Evolutionary conservation across 495 filamentous ascomycete species (phyloP).

Genomic region (Aspergillus cavernicola): DNA sequence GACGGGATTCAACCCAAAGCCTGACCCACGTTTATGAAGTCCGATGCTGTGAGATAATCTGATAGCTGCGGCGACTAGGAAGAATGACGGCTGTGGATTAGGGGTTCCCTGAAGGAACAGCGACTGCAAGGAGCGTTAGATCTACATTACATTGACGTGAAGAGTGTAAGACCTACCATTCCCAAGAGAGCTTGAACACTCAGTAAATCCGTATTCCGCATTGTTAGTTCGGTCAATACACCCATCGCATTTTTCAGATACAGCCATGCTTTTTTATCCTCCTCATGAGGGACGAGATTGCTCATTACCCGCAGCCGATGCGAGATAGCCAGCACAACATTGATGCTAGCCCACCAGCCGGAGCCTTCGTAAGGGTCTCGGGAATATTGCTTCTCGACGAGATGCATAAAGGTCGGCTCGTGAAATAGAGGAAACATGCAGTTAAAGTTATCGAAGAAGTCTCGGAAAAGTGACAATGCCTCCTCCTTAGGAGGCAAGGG

Average conservation of each 20-base stretch:
- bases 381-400: constrained; percentile 91
- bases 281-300: constrained; percentile 82
- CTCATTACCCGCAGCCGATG: constrained; percentile 94
- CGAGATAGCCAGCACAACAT: constrained; percentile 87
- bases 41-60: constrained; percentile 91
- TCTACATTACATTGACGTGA: constrained; percentile 1
- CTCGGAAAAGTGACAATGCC: constrained; percentile 76
- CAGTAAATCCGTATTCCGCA: constrained; percentile 92
- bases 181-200: constrained; percentile 96
- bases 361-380: constrained; percentile 90
- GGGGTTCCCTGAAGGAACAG: constrained; percentile 95
- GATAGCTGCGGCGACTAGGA: constrained; percentile 90
- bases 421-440: constrained; percentile 97
- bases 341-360: constrained; percentile 97
- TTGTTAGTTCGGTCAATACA: constrained; percentile 83
- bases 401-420: constrained; percentile 95
- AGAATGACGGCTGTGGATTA: constrained; percentile 92
- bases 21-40: constrained; percentile 85
- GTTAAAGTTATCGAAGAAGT: constrained; percentile 98
- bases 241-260: constrained; percentile 97
- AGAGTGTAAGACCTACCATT: constrained; percentile 56
- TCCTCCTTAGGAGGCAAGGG: constrained; percentile 78
- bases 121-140: constrained; percentile 44
- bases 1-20: constrained; percentile 83
- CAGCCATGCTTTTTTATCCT: constrained; percentile 89